These are phyloP conservation scores for Mortierella sp. DNA, from an alignment of 371 early-diverging fungal species.

Conservation along the genomic window DNA sequence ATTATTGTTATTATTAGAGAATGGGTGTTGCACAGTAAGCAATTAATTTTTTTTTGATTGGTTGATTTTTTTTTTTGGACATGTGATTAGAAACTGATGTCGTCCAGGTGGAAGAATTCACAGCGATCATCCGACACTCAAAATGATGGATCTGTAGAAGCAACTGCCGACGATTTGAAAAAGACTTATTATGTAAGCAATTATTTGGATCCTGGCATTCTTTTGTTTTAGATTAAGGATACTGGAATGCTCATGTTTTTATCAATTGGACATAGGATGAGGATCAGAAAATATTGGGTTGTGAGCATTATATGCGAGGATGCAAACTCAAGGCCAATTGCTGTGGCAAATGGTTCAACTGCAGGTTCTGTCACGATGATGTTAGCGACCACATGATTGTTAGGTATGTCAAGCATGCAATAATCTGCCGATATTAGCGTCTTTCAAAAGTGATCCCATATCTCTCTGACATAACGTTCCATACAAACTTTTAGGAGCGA, in stretches of 20 bases:
- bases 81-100: slow-evolving; percentile 65
- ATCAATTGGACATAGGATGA: slow-evolving; percentile 60
- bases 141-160: slow-evolving; percentile 54
- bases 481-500: slow-evolving; percentile 63
- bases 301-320: slow-evolving; percentile 94
- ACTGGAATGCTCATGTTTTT: too few species aligned
- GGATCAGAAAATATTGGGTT: slow-evolving; percentile 75
- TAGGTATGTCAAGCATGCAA: slow-evolving; percentile 63
- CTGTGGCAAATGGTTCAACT: slow-evolving; percentile 90
- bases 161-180: slow-evolving; percentile 61
- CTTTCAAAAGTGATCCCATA: too few species aligned
- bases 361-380: slow-evolving; percentile 98
- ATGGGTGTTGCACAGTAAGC: not conserved
- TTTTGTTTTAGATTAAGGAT: too few species aligned
- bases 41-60: not conserved
- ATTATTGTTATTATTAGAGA: not conserved
- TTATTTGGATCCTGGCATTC: too few species aligned
- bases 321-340: slow-evolving; percentile 92
- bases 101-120: slow-evolving; percentile 56
- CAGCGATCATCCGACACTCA: slow-evolving; percentile 13
- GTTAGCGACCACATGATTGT: slow-evolving; percentile 87
- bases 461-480: not conserved
- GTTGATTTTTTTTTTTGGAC: not conserved
- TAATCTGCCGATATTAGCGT: too few species aligned
- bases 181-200: slow-evolving; percentile 68